phyloP scores from a whole-genome alignment of 2,329 filamentous ascomycete genomes.

The Lecanicillium sp. region DNA sequence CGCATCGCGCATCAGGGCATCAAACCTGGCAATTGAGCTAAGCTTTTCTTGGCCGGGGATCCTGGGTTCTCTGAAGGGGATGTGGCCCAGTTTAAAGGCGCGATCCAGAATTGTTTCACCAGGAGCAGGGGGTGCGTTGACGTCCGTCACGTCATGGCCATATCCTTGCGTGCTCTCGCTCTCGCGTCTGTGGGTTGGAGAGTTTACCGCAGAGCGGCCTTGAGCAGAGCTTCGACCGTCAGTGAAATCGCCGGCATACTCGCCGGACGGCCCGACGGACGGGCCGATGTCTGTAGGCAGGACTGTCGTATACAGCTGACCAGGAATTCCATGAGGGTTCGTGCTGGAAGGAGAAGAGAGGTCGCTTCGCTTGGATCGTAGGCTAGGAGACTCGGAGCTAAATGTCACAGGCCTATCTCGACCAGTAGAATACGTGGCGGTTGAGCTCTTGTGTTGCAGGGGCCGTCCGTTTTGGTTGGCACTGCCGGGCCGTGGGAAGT shows the following conservation, averaged over 20 bases:
- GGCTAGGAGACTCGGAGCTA: slow-evolving; percentile 50
- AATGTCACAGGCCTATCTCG: slow-evolving; percentile 43
- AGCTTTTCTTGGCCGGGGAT: slow-evolving; percentile 53
- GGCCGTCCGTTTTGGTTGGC: slow-evolving; percentile 28
- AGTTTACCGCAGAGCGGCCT: slow-evolving; percentile 49
- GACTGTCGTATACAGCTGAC: slow-evolving; percentile 43
- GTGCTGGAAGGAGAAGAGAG: slow-evolving; percentile 50
- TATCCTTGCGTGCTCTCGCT: slow-evolving; percentile 46
- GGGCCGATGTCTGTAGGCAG: slow-evolving; percentile 48
- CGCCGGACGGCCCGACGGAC: too few species aligned
- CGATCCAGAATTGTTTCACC: slow-evolving; percentile 61
- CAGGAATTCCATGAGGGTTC: slow-evolving; percentile 29
- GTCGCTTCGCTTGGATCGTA: slow-evolving; percentile 56
- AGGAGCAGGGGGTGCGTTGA: slow-evolving; percentile 43
- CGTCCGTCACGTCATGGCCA: slow-evolving; percentile 28
- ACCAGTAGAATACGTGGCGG: slow-evolving; percentile 38
- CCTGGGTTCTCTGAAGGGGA: slow-evolving; percentile 51
- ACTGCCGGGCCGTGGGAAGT: slow-evolving; percentile 35
- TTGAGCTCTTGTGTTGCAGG: slow-evolving; percentile 41
- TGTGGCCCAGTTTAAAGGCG: slow-evolving; percentile 55
- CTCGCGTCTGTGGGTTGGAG: slow-evolving; percentile 45
- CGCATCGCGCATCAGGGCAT: slow-evolving; percentile 55
- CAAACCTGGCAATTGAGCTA: slow-evolving; percentile 57
- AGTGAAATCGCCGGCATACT: slow-evolving; percentile 47
- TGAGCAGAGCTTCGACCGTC: slow-evolving; percentile 55